These are phyloP conservation scores for Entoloma clypeatum DNA, from an alignment of 1,284 basidiomycete genomes.

Conservation along the genomic window DNA sequence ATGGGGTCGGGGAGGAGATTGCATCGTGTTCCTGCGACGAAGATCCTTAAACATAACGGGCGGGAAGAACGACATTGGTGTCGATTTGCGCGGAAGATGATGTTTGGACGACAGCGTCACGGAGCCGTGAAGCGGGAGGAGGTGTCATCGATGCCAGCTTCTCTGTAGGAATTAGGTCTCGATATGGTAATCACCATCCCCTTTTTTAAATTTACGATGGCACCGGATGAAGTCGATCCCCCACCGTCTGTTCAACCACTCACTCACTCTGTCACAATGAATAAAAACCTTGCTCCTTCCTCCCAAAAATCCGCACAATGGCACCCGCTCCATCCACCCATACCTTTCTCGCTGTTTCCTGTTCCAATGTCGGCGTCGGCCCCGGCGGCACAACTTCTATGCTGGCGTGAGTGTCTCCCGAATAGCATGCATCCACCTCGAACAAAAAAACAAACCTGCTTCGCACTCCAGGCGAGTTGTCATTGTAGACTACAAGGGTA, in stretches of 20 bases:
- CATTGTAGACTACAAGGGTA: slow-evolving; percentile 61
- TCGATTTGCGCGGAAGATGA: slow-evolving; percentile 23
- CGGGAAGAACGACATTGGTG: slow-evolving; percentile 33
- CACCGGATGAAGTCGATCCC: no score
- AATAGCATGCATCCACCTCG: slow-evolving; percentile 26
- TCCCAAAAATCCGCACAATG: slow-evolving; percentile 21
- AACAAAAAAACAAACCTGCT: slow-evolving; percentile 15
- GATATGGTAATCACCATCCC: no score
- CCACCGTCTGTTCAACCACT: no score
- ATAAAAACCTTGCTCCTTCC: slow-evolving; percentile 14
- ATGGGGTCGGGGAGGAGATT: slow-evolving; percentile 16
- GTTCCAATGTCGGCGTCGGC: slow-evolving; percentile 67
- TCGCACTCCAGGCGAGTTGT: slow-evolving; percentile 48
- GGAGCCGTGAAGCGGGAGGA: no score
- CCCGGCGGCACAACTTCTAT: slow-evolving; percentile 73
- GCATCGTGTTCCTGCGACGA: slow-evolving; percentile 19
- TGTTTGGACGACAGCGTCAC: no score
- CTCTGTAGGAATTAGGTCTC: no score
- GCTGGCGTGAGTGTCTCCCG: no score
- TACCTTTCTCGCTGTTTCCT: slow-evolving; percentile 51
- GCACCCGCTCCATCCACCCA: slow-evolving; percentile 40
- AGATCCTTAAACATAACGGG: slow-evolving; percentile 28
- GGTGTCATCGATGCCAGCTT: no score
- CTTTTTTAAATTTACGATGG: no score
- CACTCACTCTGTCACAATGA: no score